A percentile compares a stretch with the other conserved stretches of the same genome.
Conservation (phyloP, 2,329 filamentous ascomycete species). For the Pestalotiopsis sp. region DNA sequence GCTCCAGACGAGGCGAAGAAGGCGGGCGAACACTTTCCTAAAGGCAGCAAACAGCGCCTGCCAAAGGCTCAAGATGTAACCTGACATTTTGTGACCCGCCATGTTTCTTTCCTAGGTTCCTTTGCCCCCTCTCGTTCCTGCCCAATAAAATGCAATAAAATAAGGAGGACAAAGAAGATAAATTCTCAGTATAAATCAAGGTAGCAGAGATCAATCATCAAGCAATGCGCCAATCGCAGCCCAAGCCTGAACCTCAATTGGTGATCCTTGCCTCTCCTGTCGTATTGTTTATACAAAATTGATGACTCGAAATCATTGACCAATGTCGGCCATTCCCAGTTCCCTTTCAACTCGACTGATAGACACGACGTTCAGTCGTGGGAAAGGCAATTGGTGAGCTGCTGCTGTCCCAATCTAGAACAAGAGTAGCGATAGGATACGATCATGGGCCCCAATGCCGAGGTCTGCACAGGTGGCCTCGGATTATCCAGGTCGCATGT, state of each 20-base stretch:
- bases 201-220: neutral
- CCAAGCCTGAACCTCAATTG: neutral
- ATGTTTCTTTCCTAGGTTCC: slow-evolving; percentile 19
- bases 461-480: neutral
- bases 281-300: neutral
- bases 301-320: neutral
- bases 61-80: slow-evolving; percentile 35
- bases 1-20: slow-evolving; percentile 26
- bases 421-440: no score
- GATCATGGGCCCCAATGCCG: no score
- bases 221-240: neutral
- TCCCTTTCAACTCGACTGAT: neutral
- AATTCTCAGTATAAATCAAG: neutral
- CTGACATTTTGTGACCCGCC: slow-evolving; percentile 35
- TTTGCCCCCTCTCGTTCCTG: slow-evolving; percentile 20
- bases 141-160: slow-evolving; percentile 4
- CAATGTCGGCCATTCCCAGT: neutral
- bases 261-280: neutral
- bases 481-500: neutral
- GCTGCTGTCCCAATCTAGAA: no score
- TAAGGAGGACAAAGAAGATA: neutral
- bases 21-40: slow-evolving; percentile 30
- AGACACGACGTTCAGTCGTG: neutral
- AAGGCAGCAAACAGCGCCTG: slow-evolving; percentile 36
- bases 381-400: no score